Base-by-base conservation (phyloP, 2,329 filamentous ascomycete genomes). In the Xylaria multiplex region DNA sequence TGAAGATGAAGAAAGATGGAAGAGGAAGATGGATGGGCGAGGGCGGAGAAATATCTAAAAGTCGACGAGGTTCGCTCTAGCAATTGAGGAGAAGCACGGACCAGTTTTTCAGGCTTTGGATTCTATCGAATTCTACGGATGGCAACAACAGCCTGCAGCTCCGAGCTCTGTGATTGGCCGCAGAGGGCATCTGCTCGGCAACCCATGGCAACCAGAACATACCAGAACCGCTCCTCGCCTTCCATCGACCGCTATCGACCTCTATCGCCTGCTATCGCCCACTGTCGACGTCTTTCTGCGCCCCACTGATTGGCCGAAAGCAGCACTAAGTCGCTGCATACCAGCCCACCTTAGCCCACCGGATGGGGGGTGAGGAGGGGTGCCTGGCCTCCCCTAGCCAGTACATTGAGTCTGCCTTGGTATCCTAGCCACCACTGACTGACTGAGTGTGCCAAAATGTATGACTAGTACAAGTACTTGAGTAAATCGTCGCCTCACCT, bases 91-190 rank as follows among this genome's bases (percentile, higher is more conserved):
- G 52, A 64, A 71, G 73, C 72, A 73, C 73, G 69, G 74, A 71
- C 74, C 74, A 71, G 65, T 72, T 66, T 65, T 67, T 49, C 54
- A 52, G 42, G 49, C 53, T 64, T 58, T 65, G 61, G 74, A 75
- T 76, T 76, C 74, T 76, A 76, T 76, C 62, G 73, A 76, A 76
- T 76, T 76, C 74, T 72, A 76, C 71, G 74, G 70, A 70, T 68
- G 63, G 70, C 68, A 72, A 60, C 32, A 24, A 60, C 70, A 67
- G 64, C 64, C 65, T 65, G 63, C 60, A 57, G 50, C 42, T 49
- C 35, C 32, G 13, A 50, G 67, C 46, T 37, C 46, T 60, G 22
- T 74, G 66, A 74, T 75, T 76, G 73, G 74, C 24, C 35, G 6
- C 48, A 6, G 6, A 2, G 8, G 6, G 50, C 50, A 55, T 68